Percentiles rank a stretch among this genome's conserved stretches.
phyloP scores from a whole-genome alignment of 345 rosid genomes.

The Sonneratia alba region DNA sequence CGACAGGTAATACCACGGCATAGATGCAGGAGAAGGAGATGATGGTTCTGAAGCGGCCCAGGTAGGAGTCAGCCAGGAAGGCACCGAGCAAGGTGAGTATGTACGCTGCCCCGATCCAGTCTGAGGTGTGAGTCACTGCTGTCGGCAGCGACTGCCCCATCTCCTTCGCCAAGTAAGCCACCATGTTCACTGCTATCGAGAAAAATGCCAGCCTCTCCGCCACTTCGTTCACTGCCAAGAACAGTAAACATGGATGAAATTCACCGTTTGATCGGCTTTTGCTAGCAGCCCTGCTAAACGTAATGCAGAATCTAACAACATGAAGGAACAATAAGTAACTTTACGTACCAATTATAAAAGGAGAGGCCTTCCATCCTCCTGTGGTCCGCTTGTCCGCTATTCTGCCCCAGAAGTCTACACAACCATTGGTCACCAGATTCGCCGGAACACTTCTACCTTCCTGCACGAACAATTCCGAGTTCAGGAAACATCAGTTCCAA shows the following conservation, averaged over 20 bases:
- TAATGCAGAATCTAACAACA: too few relatives aligned
- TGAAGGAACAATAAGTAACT: background rate
- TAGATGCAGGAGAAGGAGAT: slow-evolving; percentile 36
- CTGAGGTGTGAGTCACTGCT: slow-evolving; percentile 38
- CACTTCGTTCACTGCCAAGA: slow-evolving; percentile 36
- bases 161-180: slow-evolving; percentile 28
- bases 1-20: slow-evolving; percentile 19
- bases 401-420: slow-evolving; percentile 31
- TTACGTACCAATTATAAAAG: slow-evolving; percentile 37
- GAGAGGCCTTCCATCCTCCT: slow-evolving; percentile 55
- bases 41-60: slow-evolving; percentile 46
- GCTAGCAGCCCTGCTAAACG: too few relatives aligned
- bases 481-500: too few relatives aligned
- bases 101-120: slow-evolving; percentile 50
- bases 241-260: too few relatives aligned
- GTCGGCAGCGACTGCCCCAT: slow-evolving; percentile 39
- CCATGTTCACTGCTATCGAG: slow-evolving; percentile 49
- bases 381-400: slow-evolving; percentile 39
- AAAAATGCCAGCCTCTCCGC: slow-evolving; percentile 54
- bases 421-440: slow-evolving; percentile 35
- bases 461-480: background rate
- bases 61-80: slow-evolving; percentile 50
- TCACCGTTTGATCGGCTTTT: too few relatives aligned
- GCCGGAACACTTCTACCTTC: background rate
- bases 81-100: slow-evolving; percentile 44